phyloP scores from a whole-genome alignment of 208 protist species.

The Trichomonas gallinae region DNA sequence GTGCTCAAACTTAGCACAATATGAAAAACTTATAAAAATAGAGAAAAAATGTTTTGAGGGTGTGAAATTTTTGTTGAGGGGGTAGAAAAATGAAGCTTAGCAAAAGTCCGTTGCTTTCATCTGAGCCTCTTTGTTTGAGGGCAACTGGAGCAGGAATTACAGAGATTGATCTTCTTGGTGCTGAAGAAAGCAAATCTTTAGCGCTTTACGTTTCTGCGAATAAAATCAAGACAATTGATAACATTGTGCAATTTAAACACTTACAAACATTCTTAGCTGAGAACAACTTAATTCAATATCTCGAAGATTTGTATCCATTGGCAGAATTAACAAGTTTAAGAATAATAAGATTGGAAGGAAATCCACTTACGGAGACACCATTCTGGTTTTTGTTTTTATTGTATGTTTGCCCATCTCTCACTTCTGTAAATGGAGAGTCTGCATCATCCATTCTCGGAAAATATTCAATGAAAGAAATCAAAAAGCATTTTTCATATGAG shows the following conservation, averaged over 20 bases:
- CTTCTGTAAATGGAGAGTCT: neutral
- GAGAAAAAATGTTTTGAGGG: no score
- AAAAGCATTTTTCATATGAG: neutral
- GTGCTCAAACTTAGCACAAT: no score
- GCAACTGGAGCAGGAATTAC: neutral
- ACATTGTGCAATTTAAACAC: neutral
- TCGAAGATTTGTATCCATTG: conserved; percentile 10
- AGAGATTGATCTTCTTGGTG: neutral
- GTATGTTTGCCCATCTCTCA: neutral
- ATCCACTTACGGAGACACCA: neutral
- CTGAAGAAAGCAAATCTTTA: neutral
- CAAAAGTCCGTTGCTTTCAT: neutral
- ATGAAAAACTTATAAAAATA: no score
- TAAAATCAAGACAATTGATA: neutral
- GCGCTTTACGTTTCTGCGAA: neutral
- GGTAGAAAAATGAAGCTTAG: neutral
- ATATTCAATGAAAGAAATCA: neutral
- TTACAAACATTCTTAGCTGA: neutral
- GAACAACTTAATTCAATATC: neutral
- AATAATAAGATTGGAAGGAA: neutral
- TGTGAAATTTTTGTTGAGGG: no score
- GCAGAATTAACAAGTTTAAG: neutral
- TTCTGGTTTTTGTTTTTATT: neutral
- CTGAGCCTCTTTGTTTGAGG: neutral
- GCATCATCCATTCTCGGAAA: neutral